These are phyloP conservation scores for Candida namnaoensis DNA, from an alignment of 805 yeast species.

Conservation along the genomic window DNA sequence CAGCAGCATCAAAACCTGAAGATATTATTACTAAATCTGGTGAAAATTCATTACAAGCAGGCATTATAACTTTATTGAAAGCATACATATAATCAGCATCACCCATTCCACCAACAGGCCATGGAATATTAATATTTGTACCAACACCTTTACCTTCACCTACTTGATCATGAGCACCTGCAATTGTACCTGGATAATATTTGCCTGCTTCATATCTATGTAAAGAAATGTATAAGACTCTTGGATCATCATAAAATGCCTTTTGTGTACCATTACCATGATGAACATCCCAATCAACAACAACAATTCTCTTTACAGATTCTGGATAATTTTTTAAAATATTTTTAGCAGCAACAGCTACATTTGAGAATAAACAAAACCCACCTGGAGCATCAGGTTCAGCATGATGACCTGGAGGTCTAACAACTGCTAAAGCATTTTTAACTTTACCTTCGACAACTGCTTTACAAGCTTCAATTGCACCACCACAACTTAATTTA, in stretches of 20 bases:
- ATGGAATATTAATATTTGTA: constrained; percentile 81
- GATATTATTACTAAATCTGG: constrained; percentile 92
- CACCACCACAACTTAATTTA: constrained; percentile 90
- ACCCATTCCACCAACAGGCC: constrained; percentile 87
- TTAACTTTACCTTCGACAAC: constrained; percentile 90
- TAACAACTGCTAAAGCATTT: constrained; percentile 86
- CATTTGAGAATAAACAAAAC: constrained; percentile 91
- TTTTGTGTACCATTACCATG: constrained; percentile 99
- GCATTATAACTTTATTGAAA: constrained; percentile 77
- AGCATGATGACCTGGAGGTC: constrained; percentile 99
- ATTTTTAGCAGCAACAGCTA: constrained; percentile 91
- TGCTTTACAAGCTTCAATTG: constrained; percentile 92
- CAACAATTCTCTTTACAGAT: constrained; percentile 71
- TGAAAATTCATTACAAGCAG: constrained; percentile 78
- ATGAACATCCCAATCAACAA: constrained; percentile 97
- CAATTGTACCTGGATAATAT: constrained; percentile 89
- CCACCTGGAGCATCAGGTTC: constrained; percentile 98
- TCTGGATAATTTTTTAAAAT: constrained; percentile 81
- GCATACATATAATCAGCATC: constrained; percentile 96
- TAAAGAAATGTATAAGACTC: constrained; percentile 83
- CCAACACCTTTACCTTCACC: constrained; percentile 90
- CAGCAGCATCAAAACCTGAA: constrained; percentile 98
- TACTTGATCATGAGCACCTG: constrained; percentile 71
- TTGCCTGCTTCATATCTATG: constrained; percentile 90
- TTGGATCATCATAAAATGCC: constrained; percentile 80